Evolutionary conservation across 2,329 filamentous ascomycete species (phyloP).

Genomic region (Ophiostoma perfectum): DNA sequence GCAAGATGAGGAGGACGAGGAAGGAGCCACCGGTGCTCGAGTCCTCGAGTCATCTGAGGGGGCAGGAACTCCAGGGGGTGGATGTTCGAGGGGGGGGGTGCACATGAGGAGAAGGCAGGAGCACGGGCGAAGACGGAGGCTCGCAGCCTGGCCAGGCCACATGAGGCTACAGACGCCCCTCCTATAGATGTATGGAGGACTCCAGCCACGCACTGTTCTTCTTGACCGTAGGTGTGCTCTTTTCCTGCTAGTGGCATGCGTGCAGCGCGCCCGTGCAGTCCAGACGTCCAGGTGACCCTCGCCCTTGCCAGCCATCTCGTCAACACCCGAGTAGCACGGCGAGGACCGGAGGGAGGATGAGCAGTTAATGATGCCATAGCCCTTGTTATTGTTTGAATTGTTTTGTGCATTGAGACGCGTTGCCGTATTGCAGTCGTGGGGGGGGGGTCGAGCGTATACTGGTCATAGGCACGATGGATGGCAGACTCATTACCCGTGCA

Average conservation of each 20-base stretch:
- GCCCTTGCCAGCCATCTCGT: too few species aligned
- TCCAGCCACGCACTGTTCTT: neutral
- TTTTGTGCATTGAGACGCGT: neutral
- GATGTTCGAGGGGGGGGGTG: neutral
- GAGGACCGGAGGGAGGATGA: neutral
- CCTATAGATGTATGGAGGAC: neutral
- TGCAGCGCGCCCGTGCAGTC: too few species aligned
- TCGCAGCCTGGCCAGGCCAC: neutral
- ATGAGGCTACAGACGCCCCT: neutral
- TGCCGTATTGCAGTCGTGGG: neutral
- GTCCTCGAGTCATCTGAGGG: neutral
- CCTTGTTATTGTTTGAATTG: neutral
- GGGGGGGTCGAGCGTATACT: neutral
- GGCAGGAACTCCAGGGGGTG: slow-evolving; percentile 4
- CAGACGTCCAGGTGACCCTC: too few species aligned
- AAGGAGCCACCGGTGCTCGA: slow-evolving; percentile 14
- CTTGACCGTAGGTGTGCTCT: neutral
- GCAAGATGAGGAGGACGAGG: neutral
- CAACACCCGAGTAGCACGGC: neutral
- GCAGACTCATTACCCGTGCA: neutral
- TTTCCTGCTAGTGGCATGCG: neutral
- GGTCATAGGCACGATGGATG: neutral
- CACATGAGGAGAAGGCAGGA: neutral
- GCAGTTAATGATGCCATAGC: neutral
- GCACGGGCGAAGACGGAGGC: neutral